Evolutionary conservation across 192 early-diverging fungal species (phyloP).

Genomic region (Fimicolochytrium jonesii): DNA sequence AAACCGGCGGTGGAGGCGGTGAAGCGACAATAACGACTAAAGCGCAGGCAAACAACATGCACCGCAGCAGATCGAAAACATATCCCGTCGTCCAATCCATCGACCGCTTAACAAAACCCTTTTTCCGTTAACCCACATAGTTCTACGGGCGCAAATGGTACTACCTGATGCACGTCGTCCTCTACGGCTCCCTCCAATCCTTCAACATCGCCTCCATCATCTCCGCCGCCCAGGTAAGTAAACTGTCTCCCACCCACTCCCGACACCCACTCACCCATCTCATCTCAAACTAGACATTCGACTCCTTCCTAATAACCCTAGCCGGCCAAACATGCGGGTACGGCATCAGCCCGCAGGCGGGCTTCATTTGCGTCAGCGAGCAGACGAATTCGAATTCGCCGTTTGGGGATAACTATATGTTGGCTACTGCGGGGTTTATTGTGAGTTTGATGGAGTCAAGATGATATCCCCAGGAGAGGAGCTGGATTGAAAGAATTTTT

Average conservation of each 20-base stretch:
- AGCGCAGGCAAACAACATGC: no score
- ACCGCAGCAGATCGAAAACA: no score
- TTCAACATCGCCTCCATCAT: conserved; percentile 70
- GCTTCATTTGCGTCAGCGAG: conserved; percentile 53
- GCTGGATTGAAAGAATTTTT: not conserved
- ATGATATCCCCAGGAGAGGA: not conserved
- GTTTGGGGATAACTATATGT: conserved; percentile 51
- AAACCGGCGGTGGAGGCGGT: no score
- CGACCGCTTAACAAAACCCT: not conserved
- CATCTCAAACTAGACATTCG: conserved; percentile 47
- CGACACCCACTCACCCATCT: not conserved
- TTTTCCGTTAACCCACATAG: not conserved
- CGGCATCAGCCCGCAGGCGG: conserved; percentile 47
- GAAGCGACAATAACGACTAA: no score
- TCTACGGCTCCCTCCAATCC: conserved; percentile 66
- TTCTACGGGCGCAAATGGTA: conserved; percentile 64
- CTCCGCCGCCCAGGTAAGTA: conserved; percentile 55
- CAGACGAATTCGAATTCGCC: conserved; percentile 45
- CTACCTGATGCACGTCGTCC: conserved; percentile 53
- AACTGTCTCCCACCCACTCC: not conserved
- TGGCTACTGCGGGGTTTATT: conserved; percentile 59
- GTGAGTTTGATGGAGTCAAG: conserved; percentile 20
- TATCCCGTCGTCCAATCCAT: no score
- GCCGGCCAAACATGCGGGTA: conserved; percentile 65
- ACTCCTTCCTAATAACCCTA: conserved; percentile 56